Base-by-base conservation (phyloP, 768 basidiomycete genomes). In the Neoboletus subvelutipes region DNA sequence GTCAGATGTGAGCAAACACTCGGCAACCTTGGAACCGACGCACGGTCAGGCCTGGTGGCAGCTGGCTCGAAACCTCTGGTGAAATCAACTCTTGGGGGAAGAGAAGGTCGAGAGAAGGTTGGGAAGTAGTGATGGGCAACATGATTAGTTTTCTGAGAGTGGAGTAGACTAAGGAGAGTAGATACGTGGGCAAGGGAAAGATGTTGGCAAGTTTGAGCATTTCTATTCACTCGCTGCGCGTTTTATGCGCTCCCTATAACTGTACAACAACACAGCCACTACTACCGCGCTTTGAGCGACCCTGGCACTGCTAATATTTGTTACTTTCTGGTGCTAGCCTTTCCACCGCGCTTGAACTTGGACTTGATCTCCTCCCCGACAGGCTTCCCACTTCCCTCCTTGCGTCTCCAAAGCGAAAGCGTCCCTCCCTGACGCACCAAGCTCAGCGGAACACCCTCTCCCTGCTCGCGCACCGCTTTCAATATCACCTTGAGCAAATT, bases 31-130 rank as follows among this genome's bases (percentile, higher is more conserved):
- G 24, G 11, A 5, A 10, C 26, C 33, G 31, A 57, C 63, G 33
- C 11, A 65, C 59, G 26, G 56, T 60, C 50, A 65, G 75, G 80
- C 59, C 87, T 9, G 78, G 58, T 39, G 84, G 86, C 5, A 95
- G 74, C 55, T 79, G 78, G 4, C 75, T 73, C 54, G 77, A 78
- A 61, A 94, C 82, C 29, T 86, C 80, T 1, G 67, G 58, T 0
- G 92, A 85, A 63, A 96, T 88, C 71, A 90, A 78, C 51, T 82
- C 80, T 33, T 84, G 75, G 29, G 87, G 75, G 74, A 95, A 95
- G 61, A 92, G 77, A 50, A 96, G 83, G 67, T 94, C 87, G 64
- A 94, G 86, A 40, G 76, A 62, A 41, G 71, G 73, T 71, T 92
- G 86, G 40, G 85, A 78, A 5, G 84, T 86, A 3, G 52, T 5